phyloP scores from a whole-genome alignment of 306 rosid species.

The Fragaria iinumae region DNA sequence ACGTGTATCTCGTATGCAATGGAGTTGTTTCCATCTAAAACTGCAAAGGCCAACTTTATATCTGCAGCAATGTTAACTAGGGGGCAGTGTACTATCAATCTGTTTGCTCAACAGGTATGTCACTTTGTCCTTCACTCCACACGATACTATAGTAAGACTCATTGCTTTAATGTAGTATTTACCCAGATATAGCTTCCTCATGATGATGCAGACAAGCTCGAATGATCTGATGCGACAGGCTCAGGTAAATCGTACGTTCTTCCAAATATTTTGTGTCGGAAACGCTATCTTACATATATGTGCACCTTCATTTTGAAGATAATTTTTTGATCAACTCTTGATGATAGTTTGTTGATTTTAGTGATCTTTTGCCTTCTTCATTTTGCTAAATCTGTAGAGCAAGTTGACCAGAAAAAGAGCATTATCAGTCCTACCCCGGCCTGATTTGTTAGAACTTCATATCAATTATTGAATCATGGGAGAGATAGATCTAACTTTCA shows the following conservation, averaged over 20 bases:
- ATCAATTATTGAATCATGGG: background rate
- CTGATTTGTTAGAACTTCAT: background rate
- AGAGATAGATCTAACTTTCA: background rate
- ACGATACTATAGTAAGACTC: background rate
- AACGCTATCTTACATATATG: background rate
- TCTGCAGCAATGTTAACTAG: slow-evolving; percentile 70
- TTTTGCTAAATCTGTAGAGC: background rate
- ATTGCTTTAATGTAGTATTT: background rate
- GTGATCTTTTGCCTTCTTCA: background rate
- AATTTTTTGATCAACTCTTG: no score
- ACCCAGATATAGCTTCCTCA: background rate
- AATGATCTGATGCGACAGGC: slow-evolving; percentile 63
- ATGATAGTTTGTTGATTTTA: no score
- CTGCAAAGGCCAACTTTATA: slow-evolving; percentile 65
- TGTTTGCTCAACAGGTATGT: slow-evolving; percentile 64
- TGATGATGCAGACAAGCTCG: slow-evolving; percentile 47
- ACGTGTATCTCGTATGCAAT: slow-evolving; percentile 69
- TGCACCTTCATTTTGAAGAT: background rate
- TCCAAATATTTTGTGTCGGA: background rate
- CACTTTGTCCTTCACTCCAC: slow-evolving; percentile 4
- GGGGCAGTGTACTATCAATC: slow-evolving; percentile 68
- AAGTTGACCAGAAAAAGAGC: background rate
- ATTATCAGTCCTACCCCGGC: background rate
- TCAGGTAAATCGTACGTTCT: slow-evolving; percentile 24
- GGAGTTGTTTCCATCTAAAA: slow-evolving; percentile 66